Evolutionary conservation across 1,284 basidiomycete species (phyloP).

Genomic region (Taiwanofungus camphoratus): DNA sequence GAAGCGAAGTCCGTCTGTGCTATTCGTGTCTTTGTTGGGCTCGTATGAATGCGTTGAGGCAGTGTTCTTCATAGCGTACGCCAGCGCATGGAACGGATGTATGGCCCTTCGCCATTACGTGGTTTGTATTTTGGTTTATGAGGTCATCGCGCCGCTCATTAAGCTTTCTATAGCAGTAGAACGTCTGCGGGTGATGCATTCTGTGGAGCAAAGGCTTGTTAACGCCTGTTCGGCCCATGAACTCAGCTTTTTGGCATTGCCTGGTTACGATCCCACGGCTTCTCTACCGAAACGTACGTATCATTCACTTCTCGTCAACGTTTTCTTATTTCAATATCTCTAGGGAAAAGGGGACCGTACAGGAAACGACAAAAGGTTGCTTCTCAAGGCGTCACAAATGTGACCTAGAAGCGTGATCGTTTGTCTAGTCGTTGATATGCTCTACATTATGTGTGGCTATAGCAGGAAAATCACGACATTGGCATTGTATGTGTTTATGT

Average conservation of each 20-base stretch:
- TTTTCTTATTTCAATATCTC: background rate
- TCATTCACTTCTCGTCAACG: background rate
- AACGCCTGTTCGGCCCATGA: slow-evolving; percentile 6
- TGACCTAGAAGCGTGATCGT: too few relatives aligned
- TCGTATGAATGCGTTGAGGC: background rate
- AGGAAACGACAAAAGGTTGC: slow-evolving; percentile 7
- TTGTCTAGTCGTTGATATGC: too few relatives aligned
- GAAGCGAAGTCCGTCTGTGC: slow-evolving; percentile 34
- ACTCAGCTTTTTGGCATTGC: slow-evolving; percentile 12
- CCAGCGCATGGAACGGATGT: slow-evolving; percentile 18
- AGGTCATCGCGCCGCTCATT: background rate
- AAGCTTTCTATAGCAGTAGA: slow-evolving; percentile 7
- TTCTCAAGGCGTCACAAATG: background rate
- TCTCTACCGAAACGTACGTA: slow-evolving; percentile 13
- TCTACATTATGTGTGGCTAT: too few relatives aligned
- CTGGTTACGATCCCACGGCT: slow-evolving; percentile 12
- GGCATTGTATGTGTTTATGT: too few relatives aligned
- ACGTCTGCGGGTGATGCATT: slow-evolving; percentile 9
- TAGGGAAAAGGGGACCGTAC: slow-evolving; percentile 17
- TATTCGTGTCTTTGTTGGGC: slow-evolving; percentile 1
- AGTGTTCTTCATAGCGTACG: slow-evolving; percentile 29
- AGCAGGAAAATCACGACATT: too few relatives aligned
- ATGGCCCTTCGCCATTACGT: slow-evolving; percentile 10
- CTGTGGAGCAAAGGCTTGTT: background rate
- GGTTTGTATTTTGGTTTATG: slow-evolving; percentile 9